Conservation (phyloP, 2,329 filamentous ascomycete species). For the Herpotrichia juniperi region DNA sequence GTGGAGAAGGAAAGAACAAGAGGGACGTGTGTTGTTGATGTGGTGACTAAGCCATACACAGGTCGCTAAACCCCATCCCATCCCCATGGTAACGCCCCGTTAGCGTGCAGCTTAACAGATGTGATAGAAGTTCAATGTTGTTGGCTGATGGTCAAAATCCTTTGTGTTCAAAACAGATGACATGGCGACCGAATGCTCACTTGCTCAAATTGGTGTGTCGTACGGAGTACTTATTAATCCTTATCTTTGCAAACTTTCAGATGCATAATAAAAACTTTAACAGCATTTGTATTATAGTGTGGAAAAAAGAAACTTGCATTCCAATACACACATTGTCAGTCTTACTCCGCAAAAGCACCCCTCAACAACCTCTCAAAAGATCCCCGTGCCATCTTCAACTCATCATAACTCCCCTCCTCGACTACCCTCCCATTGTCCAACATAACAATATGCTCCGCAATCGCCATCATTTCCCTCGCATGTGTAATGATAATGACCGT, state of each 20-base stretch:
- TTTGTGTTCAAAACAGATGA: too few relatives aligned
- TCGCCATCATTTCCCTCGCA: constrained; percentile 81
- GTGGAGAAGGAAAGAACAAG: not conserved
- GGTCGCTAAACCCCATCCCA: too few relatives aligned
- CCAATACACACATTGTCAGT: not conserved
- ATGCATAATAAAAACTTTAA: too few relatives aligned
- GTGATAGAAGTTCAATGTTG: too few relatives aligned
- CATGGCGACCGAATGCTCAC: too few relatives aligned
- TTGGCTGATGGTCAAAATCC: too few relatives aligned
- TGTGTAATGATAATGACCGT: constrained; percentile 86
- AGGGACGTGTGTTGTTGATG: not conserved
- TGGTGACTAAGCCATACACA: not conserved
- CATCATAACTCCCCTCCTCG: constrained; percentile 70
- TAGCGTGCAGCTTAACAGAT: too few relatives aligned
- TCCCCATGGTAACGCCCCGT: too few relatives aligned
- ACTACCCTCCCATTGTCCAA: constrained; percentile 70
- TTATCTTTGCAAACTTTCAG: too few relatives aligned
- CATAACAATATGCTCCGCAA: constrained; percentile 76
- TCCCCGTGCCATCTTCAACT: constrained; percentile 53
- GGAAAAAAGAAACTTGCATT: not conserved
- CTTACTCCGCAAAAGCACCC: constrained; percentile 24
- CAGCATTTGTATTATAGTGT: too few relatives aligned
- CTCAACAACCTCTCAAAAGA: constrained; percentile 46
- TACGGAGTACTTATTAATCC: too few relatives aligned
- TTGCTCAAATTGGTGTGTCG: too few relatives aligned